These are phyloP conservation scores for Dothideomycetes sp. DNA, from an alignment of 2,329 filamentous ascomycete genomes.

Conservation along the genomic window DNA sequence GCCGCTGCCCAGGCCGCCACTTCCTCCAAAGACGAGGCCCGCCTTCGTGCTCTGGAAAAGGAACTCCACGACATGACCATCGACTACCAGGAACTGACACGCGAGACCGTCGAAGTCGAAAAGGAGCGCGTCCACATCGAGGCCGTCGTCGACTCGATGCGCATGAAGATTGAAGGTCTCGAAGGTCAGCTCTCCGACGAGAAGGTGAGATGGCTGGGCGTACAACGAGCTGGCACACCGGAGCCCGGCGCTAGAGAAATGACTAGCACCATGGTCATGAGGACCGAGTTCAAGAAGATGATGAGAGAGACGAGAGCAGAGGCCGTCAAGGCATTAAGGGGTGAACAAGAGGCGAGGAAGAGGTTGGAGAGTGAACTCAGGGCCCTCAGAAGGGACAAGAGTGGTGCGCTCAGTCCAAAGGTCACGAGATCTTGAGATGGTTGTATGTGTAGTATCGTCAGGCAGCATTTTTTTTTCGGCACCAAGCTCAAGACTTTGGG, in stretches of 20 bases:
- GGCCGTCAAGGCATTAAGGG: conserved; percentile 52
- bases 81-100: conserved; percentile 61
- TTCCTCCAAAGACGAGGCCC: conserved; percentile 10
- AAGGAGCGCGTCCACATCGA: conserved; percentile 59
- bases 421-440: too few relatives aligned
- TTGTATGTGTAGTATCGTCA: too few relatives aligned
- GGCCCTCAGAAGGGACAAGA: conserved; percentile 7
- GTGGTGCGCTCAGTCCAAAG: conserved; percentile 5
- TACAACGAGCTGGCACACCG: conserved; percentile 39
- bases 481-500: too few relatives aligned
- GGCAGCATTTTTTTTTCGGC: too few relatives aligned
- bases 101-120: conserved; percentile 59
- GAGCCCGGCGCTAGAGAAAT: conserved; percentile 34
- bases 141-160: conserved; percentile 48
- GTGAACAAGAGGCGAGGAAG: conserved; percentile 54
- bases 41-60: conserved; percentile 42
- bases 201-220: conserved; percentile 53
- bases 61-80: conserved; percentile 57
- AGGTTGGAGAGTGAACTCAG: conserved; percentile 9
- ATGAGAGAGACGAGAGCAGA: conserved; percentile 62
- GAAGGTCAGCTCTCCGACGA: conserved; percentile 58
- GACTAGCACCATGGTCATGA: conserved; percentile 57
- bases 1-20: conserved; percentile 1
- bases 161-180: conserved; percentile 52
- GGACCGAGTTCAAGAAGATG: conserved; percentile 72